Evolutionary conservation across 495 filamentous ascomycete species (phyloP).

Genomic region (Penicillium waksmanii): DNA sequence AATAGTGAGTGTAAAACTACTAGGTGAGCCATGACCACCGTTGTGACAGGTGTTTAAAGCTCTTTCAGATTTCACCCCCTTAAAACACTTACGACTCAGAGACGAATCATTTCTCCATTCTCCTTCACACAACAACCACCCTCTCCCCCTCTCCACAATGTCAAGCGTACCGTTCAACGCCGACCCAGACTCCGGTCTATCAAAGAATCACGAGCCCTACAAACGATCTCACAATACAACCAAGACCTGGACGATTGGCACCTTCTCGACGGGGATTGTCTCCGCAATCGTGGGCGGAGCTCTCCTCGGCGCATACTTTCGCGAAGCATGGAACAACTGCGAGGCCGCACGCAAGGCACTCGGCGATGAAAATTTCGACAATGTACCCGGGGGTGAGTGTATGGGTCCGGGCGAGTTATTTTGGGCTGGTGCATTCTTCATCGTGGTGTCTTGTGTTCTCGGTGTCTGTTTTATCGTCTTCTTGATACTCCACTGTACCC

Average conservation of each 20-base stretch:
- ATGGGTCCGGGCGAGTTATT: background rate
- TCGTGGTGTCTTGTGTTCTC: background rate
- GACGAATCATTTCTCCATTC: background rate
- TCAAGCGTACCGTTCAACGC: conserved; percentile 3
- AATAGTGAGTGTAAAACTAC: background rate
- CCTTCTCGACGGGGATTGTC: background rate
- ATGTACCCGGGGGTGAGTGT: background rate
- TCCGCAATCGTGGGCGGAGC: background rate
- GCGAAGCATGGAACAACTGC: background rate
- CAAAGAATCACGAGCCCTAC: background rate
- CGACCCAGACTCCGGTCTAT: background rate
- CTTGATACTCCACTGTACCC: background rate
- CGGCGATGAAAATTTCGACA: background rate
- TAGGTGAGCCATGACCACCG: background rate
- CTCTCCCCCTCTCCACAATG: background rate
- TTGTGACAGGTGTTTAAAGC: background rate
- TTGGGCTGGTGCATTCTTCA: background rate
- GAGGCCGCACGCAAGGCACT: background rate
- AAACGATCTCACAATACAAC: background rate
- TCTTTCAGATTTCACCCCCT: background rate
- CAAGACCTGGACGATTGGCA: background rate
- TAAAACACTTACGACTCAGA: background rate
- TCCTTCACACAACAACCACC: background rate
- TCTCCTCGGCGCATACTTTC: background rate
- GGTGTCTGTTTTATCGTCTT: background rate